Evolutionary conservation across 1,284 basidiomycete genomes (phyloP).

Genomic region (Pyrrhoderma lamaoense): DNA sequence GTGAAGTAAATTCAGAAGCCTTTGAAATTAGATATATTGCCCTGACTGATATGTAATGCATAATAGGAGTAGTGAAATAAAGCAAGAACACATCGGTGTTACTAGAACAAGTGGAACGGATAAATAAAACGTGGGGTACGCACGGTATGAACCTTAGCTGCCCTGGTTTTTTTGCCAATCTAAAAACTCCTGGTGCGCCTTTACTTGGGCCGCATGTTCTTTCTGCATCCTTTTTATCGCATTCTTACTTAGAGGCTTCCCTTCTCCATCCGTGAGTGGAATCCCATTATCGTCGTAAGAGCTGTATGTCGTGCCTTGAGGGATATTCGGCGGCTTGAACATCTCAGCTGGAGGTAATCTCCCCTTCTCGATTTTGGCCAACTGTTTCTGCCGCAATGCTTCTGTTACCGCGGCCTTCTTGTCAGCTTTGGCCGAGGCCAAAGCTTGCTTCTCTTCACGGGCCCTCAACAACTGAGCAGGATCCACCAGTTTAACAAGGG

Average conservation of each 20-base stretch:
- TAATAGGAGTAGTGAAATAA: background rate
- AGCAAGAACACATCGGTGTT: background rate
- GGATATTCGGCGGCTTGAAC: conserved; percentile 79
- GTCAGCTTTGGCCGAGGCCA: conserved; percentile 68
- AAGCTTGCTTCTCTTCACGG: conserved; percentile 85
- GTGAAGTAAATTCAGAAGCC: conserved; percentile 1
- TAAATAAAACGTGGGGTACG: background rate
- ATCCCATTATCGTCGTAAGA: conserved; percentile 84
- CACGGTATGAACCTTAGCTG: background rate
- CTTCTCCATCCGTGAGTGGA: conserved; percentile 78
- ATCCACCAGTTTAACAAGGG: conserved; percentile 89
- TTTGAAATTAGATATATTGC: conserved; percentile 5
- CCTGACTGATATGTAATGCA: background rate
- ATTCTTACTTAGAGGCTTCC: conserved; percentile 82
- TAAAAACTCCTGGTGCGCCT: conserved; percentile 71
- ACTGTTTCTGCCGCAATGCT: conserved; percentile 69
- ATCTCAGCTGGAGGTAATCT: conserved; percentile 68
- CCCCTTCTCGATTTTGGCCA: conserved; percentile 84
- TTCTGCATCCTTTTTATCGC: conserved; percentile 78
- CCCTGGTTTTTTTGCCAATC: conserved; percentile 39
- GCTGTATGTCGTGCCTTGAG: conserved; percentile 57
- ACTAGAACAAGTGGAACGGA: background rate
- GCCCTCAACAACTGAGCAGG: conserved; percentile 77
- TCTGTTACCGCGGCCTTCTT: conserved; percentile 74
- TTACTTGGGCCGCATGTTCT: conserved; percentile 71